Evolutionary conservation across 208 protist species (phyloP).

Genomic region (Leishmania tarentolae): DNA sequence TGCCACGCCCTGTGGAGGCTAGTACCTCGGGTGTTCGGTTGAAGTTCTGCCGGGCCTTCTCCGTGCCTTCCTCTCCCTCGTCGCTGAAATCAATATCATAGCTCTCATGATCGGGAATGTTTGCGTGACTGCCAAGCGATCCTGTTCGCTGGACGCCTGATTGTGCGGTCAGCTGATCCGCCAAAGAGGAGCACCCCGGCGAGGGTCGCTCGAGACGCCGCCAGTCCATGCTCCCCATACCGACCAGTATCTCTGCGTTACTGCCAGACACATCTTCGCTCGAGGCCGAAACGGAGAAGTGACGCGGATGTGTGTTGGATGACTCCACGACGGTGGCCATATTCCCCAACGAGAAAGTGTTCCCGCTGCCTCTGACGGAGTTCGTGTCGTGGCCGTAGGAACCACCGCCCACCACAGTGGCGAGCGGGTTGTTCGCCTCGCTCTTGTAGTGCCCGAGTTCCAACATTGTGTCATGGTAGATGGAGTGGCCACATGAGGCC

Average conservation of each 20-base stretch:
- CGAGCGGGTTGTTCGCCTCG: slow-evolving; percentile 21
- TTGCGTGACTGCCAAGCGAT: background rate
- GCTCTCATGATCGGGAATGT: background rate
- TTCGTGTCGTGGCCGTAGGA: background rate
- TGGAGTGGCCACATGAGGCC: slow-evolving; percentile 21
- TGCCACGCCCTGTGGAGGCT: background rate
- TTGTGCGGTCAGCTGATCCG: slow-evolving; percentile 14
- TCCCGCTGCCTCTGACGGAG: background rate
- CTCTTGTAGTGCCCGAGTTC: slow-evolving; percentile 23
- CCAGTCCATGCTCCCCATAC: slow-evolving; percentile 15
- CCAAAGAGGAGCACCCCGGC: slow-evolving; percentile 4
- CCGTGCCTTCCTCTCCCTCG: slow-evolving; percentile 1
- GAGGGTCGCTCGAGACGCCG: slow-evolving; percentile 9
- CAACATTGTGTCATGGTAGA: slow-evolving; percentile 26
- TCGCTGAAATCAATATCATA: background rate
- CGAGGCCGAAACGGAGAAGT: background rate
- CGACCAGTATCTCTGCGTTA: slow-evolving; percentile 5
- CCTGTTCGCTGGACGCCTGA: background rate
- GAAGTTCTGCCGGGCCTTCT: slow-evolving; percentile 2
- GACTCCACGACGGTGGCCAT: too few relatives aligned
- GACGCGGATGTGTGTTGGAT: background rate
- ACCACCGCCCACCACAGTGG: background rate
- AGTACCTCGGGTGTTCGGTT: slow-evolving; percentile 6
- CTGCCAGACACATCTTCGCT: background rate
- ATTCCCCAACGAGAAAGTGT: background rate